phyloP scores from a whole-genome alignment of 2,329 filamentous ascomycete species.

The Alternaria sp. region DNA sequence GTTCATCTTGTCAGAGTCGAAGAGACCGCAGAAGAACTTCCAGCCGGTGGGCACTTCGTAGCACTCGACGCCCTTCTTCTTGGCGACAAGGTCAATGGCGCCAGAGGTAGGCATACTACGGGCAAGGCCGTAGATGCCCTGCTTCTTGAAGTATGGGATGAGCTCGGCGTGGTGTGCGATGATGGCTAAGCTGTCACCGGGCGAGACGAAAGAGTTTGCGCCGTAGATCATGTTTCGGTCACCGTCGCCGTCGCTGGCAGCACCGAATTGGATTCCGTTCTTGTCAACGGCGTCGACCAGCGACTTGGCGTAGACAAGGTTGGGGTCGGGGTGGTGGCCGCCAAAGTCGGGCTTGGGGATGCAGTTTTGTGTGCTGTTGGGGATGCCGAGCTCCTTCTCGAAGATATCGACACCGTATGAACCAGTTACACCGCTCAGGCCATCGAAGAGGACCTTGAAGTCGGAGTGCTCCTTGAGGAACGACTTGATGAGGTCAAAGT shows the following conservation, averaged over 20 bases:
- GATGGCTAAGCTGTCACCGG: conserved; percentile 95
- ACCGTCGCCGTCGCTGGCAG: conserved; percentile 94
- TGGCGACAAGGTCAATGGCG: conserved; percentile 92
- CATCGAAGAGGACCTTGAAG: conserved; percentile 98
- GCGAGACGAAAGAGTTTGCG: conserved; percentile 93
- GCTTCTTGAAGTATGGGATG: conserved; percentile 98
- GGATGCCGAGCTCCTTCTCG: conserved; percentile 86
- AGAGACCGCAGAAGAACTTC: conserved; percentile 99
- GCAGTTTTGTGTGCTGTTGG: conserved; percentile 87
- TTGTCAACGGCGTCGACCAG: conserved; percentile 93
- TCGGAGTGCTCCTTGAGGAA: conserved; percentile 87
- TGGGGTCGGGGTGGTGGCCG: conserved; percentile 96
- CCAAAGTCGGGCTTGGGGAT: conserved; percentile 92
- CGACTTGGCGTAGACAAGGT: conserved; percentile 94
- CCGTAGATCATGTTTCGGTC: conserved; percentile 99
- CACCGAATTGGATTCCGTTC: conserved; percentile 91
- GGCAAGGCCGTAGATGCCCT: conserved; percentile 93
- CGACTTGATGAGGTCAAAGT: conserved; percentile 93
- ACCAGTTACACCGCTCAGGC: conserved; percentile 91
- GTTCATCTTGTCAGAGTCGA: conserved; percentile 99
- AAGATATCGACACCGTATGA: conserved; percentile 96
- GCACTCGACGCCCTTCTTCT: conserved; percentile 87
- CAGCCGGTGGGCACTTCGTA: conserved; percentile 99
- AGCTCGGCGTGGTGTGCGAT: conserved; percentile 96
- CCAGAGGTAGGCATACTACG: conserved; percentile 98